These are phyloP conservation scores for Orbilia javanica DNA, from an alignment of 2,329 filamentous ascomycete genomes.

Conservation along the genomic window DNA sequence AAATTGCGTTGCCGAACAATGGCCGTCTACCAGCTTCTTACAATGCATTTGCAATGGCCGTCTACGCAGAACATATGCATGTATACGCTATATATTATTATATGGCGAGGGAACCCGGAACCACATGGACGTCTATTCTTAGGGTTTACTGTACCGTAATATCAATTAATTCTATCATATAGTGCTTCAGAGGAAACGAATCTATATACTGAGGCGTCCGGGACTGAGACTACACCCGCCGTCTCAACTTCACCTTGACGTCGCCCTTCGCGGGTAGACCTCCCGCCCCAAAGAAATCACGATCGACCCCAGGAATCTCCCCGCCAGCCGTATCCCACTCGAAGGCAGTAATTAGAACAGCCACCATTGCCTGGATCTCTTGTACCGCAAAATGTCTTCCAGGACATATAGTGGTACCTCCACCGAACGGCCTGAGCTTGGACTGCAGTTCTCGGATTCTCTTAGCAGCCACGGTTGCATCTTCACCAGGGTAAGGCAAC, in stretches of 20 bases:
- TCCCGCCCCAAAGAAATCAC: constrained; percentile 27
- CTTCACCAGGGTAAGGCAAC: constrained; percentile 39
- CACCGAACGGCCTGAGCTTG: constrained; percentile 42
- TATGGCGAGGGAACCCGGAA: no score
- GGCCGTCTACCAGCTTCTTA: not conserved
- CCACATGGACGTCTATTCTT: no score
- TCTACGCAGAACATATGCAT: no score
- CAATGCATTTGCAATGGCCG: no score
- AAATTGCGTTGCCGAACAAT: not conserved
- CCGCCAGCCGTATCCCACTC: constrained; percentile 41
- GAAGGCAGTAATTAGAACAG: constrained; percentile 31
- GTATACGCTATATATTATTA: no score
- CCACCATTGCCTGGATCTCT: constrained; percentile 42
- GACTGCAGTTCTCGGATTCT: constrained; percentile 34
- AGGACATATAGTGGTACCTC: constrained; percentile 35
- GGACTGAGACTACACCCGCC: not conserved
- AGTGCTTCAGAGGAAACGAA: no score
- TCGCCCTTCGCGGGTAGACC: constrained; percentile 36
- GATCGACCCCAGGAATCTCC: constrained; percentile 23
- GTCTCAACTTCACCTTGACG: constrained; percentile 29
- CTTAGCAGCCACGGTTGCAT: constrained; percentile 11
- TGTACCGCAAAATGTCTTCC: constrained; percentile 47
- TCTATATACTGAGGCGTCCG: no score
- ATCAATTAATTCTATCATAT: no score
- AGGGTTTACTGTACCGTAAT: no score